Percentiles rank a stretch among this genome's conserved stretches.
Conservation (phyloP, 2,329 filamentous ascomycete species). For the Fusarium fracticaudum region DNA sequence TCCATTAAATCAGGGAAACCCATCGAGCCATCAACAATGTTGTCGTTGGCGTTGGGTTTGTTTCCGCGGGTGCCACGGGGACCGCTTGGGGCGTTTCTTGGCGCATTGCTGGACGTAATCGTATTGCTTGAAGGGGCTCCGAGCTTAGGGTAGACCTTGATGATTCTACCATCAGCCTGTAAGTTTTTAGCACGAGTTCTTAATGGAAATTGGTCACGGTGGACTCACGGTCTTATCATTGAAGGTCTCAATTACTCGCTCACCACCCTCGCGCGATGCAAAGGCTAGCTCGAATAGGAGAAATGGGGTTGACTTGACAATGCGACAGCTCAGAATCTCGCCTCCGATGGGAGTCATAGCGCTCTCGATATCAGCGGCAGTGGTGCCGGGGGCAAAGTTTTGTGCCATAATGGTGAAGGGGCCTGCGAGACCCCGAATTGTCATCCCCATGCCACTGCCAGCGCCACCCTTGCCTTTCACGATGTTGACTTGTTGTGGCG, state of each 20-base stretch:
- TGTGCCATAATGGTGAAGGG: slow-evolving; percentile 79
- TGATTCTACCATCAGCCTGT: slow-evolving; percentile 77
- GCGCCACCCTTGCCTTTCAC: slow-evolving; percentile 26
- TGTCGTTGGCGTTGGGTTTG: slow-evolving; percentile 44
- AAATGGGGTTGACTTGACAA: slow-evolving; percentile 74
- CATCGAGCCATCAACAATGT: slow-evolving; percentile 62
- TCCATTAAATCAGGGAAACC: slow-evolving; percentile 63
- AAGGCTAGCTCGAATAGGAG: slow-evolving; percentile 84
- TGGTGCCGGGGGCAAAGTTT: slow-evolving; percentile 85
- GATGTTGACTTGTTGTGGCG: slow-evolving; percentile 51
- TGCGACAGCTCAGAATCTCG: slow-evolving; percentile 71
- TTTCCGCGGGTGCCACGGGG: slow-evolving; percentile 43
- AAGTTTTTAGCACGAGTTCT: not conserved
- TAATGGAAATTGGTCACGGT: not conserved
- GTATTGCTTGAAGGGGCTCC: slow-evolving; percentile 47
- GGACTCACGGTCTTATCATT: slow-evolving; percentile 74
- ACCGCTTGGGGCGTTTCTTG: slow-evolving; percentile 45
- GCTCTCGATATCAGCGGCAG: slow-evolving; percentile 83
- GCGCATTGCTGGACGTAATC: slow-evolving; percentile 14
- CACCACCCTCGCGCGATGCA: slow-evolving; percentile 75
- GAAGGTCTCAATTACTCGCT: slow-evolving; percentile 78
- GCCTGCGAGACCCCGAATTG: slow-evolving; percentile 77
- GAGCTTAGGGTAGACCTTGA: slow-evolving; percentile 77
- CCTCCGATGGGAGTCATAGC: slow-evolving; percentile 82
- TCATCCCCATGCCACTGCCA: slow-evolving; percentile 61